Percentiles rank a stretch among this genome's conserved stretches.
Evolutionary conservation across 306 rosid species (phyloP).

Genomic region (Lathyrus oleraceus): DNA sequence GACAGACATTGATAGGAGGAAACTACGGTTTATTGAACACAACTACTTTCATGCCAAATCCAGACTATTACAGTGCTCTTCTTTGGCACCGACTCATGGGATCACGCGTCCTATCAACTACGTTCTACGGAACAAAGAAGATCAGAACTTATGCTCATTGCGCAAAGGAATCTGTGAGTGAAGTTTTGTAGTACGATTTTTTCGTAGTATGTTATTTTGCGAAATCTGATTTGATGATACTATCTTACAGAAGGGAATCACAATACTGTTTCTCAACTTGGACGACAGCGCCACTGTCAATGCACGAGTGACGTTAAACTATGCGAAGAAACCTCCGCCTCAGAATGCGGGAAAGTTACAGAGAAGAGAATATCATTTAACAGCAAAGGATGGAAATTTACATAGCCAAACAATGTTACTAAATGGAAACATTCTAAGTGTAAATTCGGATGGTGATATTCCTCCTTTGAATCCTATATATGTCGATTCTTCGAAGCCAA

Average conservation of each 20-base stretch:
- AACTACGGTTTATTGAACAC: conserved; percentile 85
- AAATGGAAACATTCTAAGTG: conserved; percentile 64
- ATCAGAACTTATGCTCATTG: conserved; percentile 87
- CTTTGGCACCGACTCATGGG: conserved; percentile 95
- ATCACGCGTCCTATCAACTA: conserved; percentile 58
- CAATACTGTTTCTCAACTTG: conserved; percentile 73
- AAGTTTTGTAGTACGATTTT: not conserved
- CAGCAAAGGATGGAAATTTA: conserved; percentile 60
- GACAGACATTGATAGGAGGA: conserved; percentile 89
- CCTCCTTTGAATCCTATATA: conserved; percentile 67
- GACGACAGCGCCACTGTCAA: conserved; percentile 51
- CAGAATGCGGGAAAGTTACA: conserved; percentile 15
- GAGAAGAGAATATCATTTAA: conserved; percentile 84
- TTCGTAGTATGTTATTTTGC: not conserved
- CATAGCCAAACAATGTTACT: conserved; percentile 80
- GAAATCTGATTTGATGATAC: conserved; percentile 27
- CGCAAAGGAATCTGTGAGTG: conserved; percentile 81
- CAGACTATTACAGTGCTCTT: conserved; percentile 87
- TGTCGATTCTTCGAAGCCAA: conserved; percentile 60
- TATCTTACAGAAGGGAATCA: conserved; percentile 71
- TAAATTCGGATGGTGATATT: conserved; percentile 68
- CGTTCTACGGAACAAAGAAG: conserved; percentile 62
- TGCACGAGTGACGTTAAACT: conserved; percentile 37
- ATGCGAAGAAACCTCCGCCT: conserved; percentile 29
- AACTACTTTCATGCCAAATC: conserved; percentile 68